phyloP scores from a whole-genome alignment of 2,329 filamentous ascomycete genomes.

The Verticillium longisporum region DNA sequence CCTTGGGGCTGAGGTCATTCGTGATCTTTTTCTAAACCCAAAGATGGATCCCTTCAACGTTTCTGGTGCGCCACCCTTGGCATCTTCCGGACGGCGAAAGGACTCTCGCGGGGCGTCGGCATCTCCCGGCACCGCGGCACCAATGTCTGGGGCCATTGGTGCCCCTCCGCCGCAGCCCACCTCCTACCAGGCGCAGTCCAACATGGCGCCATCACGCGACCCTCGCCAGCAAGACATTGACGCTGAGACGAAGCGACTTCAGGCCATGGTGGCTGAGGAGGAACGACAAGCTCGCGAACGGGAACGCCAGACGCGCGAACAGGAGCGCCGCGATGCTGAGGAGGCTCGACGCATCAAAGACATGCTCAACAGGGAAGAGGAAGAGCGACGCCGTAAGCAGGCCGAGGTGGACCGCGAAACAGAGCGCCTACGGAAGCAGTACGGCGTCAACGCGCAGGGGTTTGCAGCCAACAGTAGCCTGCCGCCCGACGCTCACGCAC shows the following conservation, averaged over 20 bases:
- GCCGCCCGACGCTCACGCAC: slow-evolving; percentile 6
- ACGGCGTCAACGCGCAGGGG: slow-evolving; percentile 51
- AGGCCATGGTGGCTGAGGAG: slow-evolving; percentile 42
- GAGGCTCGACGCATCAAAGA: slow-evolving; percentile 52
- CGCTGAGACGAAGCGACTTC: slow-evolving; percentile 70
- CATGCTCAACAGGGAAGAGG: slow-evolving; percentile 61
- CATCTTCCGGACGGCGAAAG: slow-evolving; percentile 25
- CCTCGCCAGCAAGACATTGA: slow-evolving; percentile 45
- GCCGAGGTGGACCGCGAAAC: slow-evolving; percentile 72
- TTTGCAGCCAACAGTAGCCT: slow-evolving; percentile 13
- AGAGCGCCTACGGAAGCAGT: slow-evolving; percentile 64
- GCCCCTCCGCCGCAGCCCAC: slow-evolving; percentile 16
- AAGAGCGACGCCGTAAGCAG: slow-evolving; percentile 47
- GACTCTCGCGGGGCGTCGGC: slow-evolving; percentile 32
- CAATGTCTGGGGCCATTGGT: slow-evolving; percentile 35
- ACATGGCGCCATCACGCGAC: slow-evolving; percentile 20
- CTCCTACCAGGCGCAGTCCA: slow-evolving; percentile 15
- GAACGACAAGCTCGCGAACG: slow-evolving; percentile 49
- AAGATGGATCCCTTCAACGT: slow-evolving; percentile 76
- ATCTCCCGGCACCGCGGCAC: slow-evolving; percentile 15
- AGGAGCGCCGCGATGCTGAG: slow-evolving; percentile 36
- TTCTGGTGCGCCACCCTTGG: slow-evolving; percentile 28
- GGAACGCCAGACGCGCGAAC: slow-evolving; percentile 39
- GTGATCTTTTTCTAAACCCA: slow-evolving; percentile 57
- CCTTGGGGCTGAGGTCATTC: slow-evolving; percentile 55